phyloP scores from a whole-genome alignment of 2,329 filamentous ascomycete species.

The Paracamarosporium sp. region DNA sequence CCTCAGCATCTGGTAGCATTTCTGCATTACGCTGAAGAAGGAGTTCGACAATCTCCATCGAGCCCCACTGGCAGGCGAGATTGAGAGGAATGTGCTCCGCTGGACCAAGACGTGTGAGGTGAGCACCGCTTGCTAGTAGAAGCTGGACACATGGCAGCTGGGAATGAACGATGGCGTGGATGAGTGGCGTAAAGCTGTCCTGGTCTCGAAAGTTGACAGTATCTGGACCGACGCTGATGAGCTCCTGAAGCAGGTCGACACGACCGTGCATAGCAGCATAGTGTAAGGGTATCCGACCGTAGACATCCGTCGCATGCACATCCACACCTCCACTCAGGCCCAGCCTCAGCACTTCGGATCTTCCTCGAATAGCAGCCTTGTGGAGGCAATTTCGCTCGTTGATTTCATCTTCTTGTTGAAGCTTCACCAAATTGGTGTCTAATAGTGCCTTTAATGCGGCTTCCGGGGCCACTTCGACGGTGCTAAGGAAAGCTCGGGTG shows the following conservation, averaged over 20 bases:
- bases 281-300: slow-evolving; percentile 90
- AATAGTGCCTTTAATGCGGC: slow-evolving; percentile 78
- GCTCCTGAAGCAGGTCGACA: slow-evolving; percentile 78
- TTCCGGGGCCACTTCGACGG: slow-evolving; percentile 83
- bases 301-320: slow-evolving; percentile 84
- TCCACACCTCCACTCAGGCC: slow-evolving; percentile 79
- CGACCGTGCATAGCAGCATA: slow-evolving; percentile 96
- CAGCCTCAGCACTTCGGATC: slow-evolving; percentile 75
- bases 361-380: slow-evolving; percentile 94
- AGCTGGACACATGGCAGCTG: slow-evolving; percentile 80
- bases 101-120: slow-evolving; percentile 84
- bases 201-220: slow-evolving; percentile 91
- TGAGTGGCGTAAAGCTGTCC: slow-evolving; percentile 95
- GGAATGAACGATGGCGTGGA: slow-evolving; percentile 91
- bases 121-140: slow-evolving; percentile 78
- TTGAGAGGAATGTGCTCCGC: slow-evolving; percentile 94
- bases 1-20: slow-evolving; percentile 93
- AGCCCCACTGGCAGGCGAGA: slow-evolving; percentile 92
- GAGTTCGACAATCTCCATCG: slow-evolving; percentile 81
- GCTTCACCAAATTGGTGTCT: slow-evolving; percentile 81
- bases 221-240: slow-evolving; percentile 71
- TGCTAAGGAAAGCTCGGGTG: slow-evolving; percentile 88
- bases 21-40: slow-evolving; percentile 80
- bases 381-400: slow-evolving; percentile 97
- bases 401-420: slow-evolving; percentile 96